phyloP scores from a whole-genome alignment of 2,329 filamentous ascomycete genomes.

The Aspergillus proliferans region DNA sequence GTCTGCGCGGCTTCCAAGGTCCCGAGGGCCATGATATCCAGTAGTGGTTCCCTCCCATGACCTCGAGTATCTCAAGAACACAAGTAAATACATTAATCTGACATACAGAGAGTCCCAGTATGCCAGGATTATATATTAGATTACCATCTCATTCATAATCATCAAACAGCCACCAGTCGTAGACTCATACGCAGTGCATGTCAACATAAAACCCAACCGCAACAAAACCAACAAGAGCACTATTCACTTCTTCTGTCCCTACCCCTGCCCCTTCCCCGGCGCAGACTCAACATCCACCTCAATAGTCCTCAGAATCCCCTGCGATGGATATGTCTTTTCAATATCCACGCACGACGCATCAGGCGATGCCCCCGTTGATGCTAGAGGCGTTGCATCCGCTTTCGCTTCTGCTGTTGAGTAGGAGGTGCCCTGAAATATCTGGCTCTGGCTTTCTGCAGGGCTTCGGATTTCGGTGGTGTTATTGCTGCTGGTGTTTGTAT shows the following conservation, averaged over 20 bases:
- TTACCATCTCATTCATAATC: too few relatives aligned
- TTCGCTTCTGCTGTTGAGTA: slow-evolving; percentile 10
- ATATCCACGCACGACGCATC: not conserved
- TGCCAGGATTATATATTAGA: too few relatives aligned
- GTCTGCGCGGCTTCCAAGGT: slow-evolving; percentile 28
- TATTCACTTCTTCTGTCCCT: not conserved
- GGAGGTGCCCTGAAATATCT: slow-evolving; percentile 6
- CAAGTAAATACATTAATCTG: too few relatives aligned
- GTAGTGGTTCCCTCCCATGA: not conserved
- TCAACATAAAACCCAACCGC: too few relatives aligned
- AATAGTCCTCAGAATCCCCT: slow-evolving; percentile 16
- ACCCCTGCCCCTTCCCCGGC: not conserved
- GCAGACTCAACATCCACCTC: slow-evolving; percentile 18
- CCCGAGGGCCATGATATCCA: slow-evolving; percentile 18
- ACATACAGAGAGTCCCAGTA: too few relatives aligned
- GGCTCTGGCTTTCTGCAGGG: slow-evolving; percentile 5
- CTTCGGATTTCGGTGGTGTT: slow-evolving; percentile 2
- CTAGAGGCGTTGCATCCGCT: not conserved
- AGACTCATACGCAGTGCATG: too few relatives aligned
- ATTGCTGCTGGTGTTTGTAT: not conserved
- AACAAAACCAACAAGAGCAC: too few relatives aligned
- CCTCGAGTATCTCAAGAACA: too few relatives aligned
- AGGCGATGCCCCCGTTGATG: slow-evolving; percentile 1
- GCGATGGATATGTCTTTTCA: not conserved
- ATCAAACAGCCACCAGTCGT: too few relatives aligned